A percentile compares a stretch with the other conserved stretches of the same genome.
Conservation (phyloP, 441 rosid genomes). For the Brassica balearica region DNA sequence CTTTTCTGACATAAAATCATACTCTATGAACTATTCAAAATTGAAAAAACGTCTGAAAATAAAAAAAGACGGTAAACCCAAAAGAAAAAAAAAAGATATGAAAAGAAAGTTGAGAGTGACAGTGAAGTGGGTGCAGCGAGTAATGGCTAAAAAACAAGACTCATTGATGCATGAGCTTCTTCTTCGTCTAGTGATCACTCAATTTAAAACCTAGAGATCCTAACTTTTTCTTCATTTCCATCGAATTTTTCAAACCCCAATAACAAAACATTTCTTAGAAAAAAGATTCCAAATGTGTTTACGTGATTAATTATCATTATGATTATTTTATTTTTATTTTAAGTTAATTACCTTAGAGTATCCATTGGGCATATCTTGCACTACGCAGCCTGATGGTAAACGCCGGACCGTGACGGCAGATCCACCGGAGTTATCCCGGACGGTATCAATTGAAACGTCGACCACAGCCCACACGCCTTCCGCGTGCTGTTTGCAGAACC, state of each 20-base stretch:
- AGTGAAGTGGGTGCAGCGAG: slow-evolving; percentile 59
- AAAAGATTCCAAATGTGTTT: slow-evolving; percentile 36
- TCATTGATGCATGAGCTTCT: slow-evolving; percentile 62
- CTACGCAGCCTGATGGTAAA: slow-evolving; percentile 92
- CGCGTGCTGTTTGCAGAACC: slow-evolving; percentile 90
- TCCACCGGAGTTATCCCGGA: slow-evolving; percentile 57
- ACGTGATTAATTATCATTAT: background rate
- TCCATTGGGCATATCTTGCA: slow-evolving; percentile 93
- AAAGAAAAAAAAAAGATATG: background rate
- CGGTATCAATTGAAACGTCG: slow-evolving; percentile 73
- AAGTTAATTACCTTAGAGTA: slow-evolving; percentile 69
- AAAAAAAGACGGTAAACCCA: background rate
- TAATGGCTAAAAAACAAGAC: slow-evolving; percentile 62
- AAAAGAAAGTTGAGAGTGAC: slow-evolving; percentile 46
- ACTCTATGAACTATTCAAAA: background rate
- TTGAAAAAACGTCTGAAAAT: background rate
- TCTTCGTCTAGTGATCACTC: slow-evolving; percentile 46
- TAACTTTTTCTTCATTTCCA: slow-evolving; percentile 40
- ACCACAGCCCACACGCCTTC: slow-evolving; percentile 97
- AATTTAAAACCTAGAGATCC: slow-evolving; percentile 43
- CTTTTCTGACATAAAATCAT: slow-evolving; percentile 35
- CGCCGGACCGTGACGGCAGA: slow-evolving; percentile 59
- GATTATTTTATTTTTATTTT: background rate
- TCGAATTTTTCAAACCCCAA: slow-evolving; percentile 30
- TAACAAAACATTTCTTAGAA: background rate